phyloP scores from a whole-genome alignment of 805 yeast genomes.

The Hanseniaspora taiwanica region DNA sequence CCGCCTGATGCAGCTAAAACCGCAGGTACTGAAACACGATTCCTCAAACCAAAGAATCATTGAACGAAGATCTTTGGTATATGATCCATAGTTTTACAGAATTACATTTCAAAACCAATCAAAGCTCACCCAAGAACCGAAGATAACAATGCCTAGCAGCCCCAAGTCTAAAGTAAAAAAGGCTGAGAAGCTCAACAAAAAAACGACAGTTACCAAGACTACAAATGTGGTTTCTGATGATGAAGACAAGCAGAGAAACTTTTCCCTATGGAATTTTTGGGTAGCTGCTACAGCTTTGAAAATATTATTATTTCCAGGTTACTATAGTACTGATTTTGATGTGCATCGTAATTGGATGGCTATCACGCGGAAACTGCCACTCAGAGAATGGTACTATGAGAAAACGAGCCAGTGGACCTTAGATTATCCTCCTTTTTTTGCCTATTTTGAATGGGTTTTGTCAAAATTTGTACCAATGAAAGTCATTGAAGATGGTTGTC shows the following conservation, averaged over 20 bases:
- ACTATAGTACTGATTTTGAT: conserved; percentile 92
- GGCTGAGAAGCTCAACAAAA: too few relatives aligned
- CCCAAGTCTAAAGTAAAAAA: too few relatives aligned
- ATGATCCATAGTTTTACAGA: too few relatives aligned
- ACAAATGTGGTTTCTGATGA: too few relatives aligned
- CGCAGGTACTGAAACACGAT: too few relatives aligned
- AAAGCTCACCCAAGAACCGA: background rate
- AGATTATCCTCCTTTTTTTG: conserved; percentile 96
- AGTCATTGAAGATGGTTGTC: conserved; percentile 64
- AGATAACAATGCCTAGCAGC: background rate
- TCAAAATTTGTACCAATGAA: conserved; percentile 54
- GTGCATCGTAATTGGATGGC: conserved; percentile 98
- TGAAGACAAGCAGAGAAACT: conserved; percentile 15
- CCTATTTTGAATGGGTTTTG: conserved; percentile 80
- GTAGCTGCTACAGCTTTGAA: conserved; percentile 49
- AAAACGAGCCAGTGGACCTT: conserved; percentile 78
- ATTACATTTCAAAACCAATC: background rate
- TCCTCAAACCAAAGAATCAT: too few relatives aligned
- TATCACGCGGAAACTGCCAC: conserved; percentile 63
- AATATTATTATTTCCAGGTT: conserved; percentile 57
- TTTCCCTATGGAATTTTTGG: conserved; percentile 54
- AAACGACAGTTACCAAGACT: too few relatives aligned
- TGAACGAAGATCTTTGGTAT: too few relatives aligned
- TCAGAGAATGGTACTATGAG: conserved; percentile 74
- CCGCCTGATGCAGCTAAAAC: too few relatives aligned